phyloP scores from a whole-genome alignment of 352 stramenopile species.

The Globisporangium cystogenes region DNA sequence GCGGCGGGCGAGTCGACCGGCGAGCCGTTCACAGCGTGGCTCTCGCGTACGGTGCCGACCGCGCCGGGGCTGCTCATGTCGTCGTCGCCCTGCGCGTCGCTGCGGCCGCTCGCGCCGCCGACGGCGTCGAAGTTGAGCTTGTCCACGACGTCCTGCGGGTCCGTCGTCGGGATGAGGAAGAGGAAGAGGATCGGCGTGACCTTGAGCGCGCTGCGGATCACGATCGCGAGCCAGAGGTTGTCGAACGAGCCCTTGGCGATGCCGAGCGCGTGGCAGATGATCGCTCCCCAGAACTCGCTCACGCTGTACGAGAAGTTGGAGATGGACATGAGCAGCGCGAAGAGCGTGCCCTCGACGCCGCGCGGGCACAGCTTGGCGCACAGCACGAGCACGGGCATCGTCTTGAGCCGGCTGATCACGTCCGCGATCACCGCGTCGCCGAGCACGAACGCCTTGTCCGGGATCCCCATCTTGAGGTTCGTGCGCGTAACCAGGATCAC shows the following conservation, averaged over 20 bases:
- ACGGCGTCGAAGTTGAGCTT: conserved; percentile 48
- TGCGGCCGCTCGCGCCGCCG: conserved; percentile 9
- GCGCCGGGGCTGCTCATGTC: conserved; percentile 16
- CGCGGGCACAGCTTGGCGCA: conserved; percentile 93
- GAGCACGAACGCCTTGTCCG: conserved; percentile 94
- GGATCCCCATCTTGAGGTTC: conserved; percentile 91
- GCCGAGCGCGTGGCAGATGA: conserved; percentile 84
- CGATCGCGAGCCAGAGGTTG: conserved; percentile 87
- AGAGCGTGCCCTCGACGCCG: conserved; percentile 95
- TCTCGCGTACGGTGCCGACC: conserved; percentile 31
- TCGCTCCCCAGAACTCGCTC: conserved; percentile 90
- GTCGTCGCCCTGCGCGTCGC: conserved; percentile 18
- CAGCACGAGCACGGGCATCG: conserved; percentile 94
- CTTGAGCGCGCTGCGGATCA: conserved; percentile 90
- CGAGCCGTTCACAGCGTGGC: conserved; percentile 35
- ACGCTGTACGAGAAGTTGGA: conserved; percentile 94
- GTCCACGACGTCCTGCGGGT: conserved; percentile 74
- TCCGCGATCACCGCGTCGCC: conserved; percentile 91
- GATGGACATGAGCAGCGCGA: conserved; percentile 96
- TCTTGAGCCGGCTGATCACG: conserved; percentile 78
- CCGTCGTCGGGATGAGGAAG: conserved; percentile 69
- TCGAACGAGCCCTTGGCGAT: conserved; percentile 91
- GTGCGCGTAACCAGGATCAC: conserved; percentile 89
- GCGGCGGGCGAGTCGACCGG: conserved; percentile 11
- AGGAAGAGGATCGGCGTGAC: conserved; percentile 90